Percentiles rank a stretch among this genome's conserved stretches.
Evolutionary conservation across 345 rosid species (phyloP).

Genomic region (Syzygium oleosum): DNA sequence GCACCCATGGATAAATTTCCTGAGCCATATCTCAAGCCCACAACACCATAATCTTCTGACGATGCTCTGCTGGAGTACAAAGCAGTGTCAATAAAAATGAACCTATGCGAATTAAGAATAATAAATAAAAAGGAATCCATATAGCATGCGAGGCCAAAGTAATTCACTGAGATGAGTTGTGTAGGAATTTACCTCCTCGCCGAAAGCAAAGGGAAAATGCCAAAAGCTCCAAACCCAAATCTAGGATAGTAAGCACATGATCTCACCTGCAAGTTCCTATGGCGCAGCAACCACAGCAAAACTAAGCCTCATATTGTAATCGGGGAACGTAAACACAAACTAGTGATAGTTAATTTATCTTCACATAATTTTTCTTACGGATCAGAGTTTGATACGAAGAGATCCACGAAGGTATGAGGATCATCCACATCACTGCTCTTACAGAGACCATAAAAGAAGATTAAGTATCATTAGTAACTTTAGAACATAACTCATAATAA

Average conservation of each 20-base stretch:
- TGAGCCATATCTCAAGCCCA: constrained; percentile 88
- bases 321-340: background rate
- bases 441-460: background rate
- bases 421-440: constrained; percentile 68
- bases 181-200: constrained; percentile 33
- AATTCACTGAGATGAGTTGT: background rate
- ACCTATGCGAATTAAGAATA: background rate
- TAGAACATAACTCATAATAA: background rate
- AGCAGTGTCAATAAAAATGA: background rate
- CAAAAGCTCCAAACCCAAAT: constrained; percentile 79
- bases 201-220: constrained; percentile 49
- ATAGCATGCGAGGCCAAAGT: background rate
- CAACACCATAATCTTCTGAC: constrained; percentile 51
- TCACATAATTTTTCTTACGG: constrained; percentile 36
- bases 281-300: constrained; percentile 12
- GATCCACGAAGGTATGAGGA: constrained; percentile 91
- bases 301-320: background rate
- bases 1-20: constrained; percentile 64
- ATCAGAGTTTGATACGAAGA: constrained; percentile 65
- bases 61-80: constrained; percentile 25
- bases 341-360: background rate
- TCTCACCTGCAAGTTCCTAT: constrained; percentile 56
- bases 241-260: constrained; percentile 66
- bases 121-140: background rate
- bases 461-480: background rate